Evolutionary conservation across 2,329 filamentous ascomycete species (phyloP).

Genomic region (Reticulascus tulasneorum): DNA sequence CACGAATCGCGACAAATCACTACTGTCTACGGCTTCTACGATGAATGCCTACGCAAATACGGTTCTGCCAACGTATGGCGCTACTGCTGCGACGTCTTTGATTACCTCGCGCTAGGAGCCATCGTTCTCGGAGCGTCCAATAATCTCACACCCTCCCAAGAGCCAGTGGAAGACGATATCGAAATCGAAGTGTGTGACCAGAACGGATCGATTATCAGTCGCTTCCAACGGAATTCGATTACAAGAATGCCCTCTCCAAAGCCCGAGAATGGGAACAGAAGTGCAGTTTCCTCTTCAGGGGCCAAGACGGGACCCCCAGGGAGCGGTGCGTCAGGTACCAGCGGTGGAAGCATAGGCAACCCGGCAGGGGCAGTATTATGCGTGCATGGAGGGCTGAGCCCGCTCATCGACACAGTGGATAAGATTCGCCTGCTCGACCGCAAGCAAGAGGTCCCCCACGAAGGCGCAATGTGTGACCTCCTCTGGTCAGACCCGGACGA

Average conservation of each 20-base stretch:
- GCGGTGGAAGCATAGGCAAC: slow-evolving; percentile 60
- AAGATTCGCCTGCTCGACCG: slow-evolving; percentile 93
- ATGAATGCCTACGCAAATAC: slow-evolving; percentile 94
- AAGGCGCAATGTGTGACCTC: slow-evolving; percentile 97
- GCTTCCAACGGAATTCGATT: slow-evolving; percentile 41
- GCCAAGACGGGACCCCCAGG: slow-evolving; percentile 69
- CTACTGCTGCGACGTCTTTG: slow-evolving; percentile 96
- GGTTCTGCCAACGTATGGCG: slow-evolving; percentile 96
- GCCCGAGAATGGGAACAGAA: slow-evolving; percentile 24
- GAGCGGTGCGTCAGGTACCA: slow-evolving; percentile 70
- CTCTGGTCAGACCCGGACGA: slow-evolving; percentile 98
- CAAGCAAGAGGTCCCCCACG: slow-evolving; percentile 97
- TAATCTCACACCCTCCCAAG: slow-evolving; percentile 41
- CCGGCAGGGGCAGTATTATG: slow-evolving; percentile 83
- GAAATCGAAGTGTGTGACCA: slow-evolving; percentile 94
- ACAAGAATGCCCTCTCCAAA: slow-evolving; percentile 24
- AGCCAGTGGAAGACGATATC: slow-evolving; percentile 63
- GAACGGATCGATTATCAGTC: slow-evolving; percentile 72
- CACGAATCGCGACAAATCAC: slow-evolving; percentile 97
- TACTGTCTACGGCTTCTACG: slow-evolving; percentile 96
- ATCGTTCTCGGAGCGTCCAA: slow-evolving; percentile 84
- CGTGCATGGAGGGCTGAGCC: slow-evolving; percentile 90
- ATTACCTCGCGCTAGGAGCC: slow-evolving; percentile 88
- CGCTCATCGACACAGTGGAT: slow-evolving; percentile 87
- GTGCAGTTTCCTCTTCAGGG: slow-evolving; percentile 24